These are phyloP conservation scores for Fennellomyces sp. DNA, from an alignment of 371 early-diverging fungal species.

Conservation along the genomic window DNA sequence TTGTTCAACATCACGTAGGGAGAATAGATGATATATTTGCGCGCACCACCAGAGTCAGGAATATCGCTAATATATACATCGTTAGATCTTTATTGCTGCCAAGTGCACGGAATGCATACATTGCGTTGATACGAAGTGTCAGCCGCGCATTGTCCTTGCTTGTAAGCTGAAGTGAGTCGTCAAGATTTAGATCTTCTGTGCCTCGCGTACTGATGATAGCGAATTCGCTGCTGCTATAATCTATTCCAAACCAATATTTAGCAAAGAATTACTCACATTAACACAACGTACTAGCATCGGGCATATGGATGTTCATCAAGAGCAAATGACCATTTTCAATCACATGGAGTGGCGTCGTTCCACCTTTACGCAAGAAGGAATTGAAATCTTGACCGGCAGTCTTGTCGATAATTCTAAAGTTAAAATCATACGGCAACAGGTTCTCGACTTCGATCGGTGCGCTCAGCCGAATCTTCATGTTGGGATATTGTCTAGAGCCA, in stretches of 20 bases:
- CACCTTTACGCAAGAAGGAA: conserved; percentile 73
- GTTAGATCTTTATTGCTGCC: neutral
- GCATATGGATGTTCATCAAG: conserved; percentile 74
- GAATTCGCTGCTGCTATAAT: conserved; percentile 76
- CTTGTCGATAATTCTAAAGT: conserved; percentile 80
- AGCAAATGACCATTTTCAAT: conserved; percentile 85
- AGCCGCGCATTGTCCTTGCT: conserved; percentile 69
- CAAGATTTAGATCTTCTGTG: conserved; percentile 68
- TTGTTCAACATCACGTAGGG: conserved; percentile 92
- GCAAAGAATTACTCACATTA: neutral
- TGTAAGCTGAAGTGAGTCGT: conserved; percentile 70
- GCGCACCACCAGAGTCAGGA: conserved; percentile 70
- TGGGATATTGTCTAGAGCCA: conserved; percentile 67
- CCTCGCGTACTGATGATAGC: conserved; percentile 85
- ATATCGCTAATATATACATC: conserved; percentile 36
- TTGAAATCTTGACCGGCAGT: conserved; percentile 63
- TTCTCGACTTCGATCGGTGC: conserved; percentile 97
- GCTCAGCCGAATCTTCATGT: conserved; percentile 80
- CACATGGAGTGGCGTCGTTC: conserved; percentile 79
- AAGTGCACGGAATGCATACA: conserved; percentile 43
- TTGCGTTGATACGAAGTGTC: conserved; percentile 71
- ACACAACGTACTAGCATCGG: conserved; percentile 63
- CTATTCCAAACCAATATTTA: conserved; percentile 30
- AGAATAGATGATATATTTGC: conserved; percentile 67
- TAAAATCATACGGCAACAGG: conserved; percentile 87